Evolutionary conservation across 257 asterid species (phyloP), one percentile per base, ranked within the genome.

Genomic region (Thymus quinquecostatus): DNA sequence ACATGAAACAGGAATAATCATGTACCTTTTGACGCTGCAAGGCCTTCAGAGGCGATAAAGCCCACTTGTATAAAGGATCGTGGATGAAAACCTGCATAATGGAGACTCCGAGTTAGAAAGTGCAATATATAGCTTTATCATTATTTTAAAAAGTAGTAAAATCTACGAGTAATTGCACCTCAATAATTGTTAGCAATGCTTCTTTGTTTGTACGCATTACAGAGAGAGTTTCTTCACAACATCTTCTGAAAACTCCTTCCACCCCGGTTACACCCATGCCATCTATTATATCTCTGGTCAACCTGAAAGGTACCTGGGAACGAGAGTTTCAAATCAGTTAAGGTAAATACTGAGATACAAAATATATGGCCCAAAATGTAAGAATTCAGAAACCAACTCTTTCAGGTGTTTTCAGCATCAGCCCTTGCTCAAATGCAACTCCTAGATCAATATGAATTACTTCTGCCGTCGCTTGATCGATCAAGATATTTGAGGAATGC

Each of bases 211-310:
- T 84, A 68, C 99, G 87, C 97, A 94, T 94, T 48, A 94, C 97
- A 71, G 99, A 86, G 45, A 94, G 89, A 51, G 97, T 89, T 84
- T 91, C 99, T 82, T 94, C 97, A 72, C 99, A 89, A 70, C 97
- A 91, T 80, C 97, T 89, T 82, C 97, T 85, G 57, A 89, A 94
- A 71, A 94, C 96, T 79, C 99, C 99, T 89, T 94, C 97, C 73
- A 91, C 97, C 44, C 97, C 99, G 57, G 97, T 89, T 65, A 89
- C 86, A 59, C 99, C 99, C 99, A 94, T 94, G 68, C 99, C 99
- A 73, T 94, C 99, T 58, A 94, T 79, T 72, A 94, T 83, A 72
- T 94, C 98, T 86, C 96, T 84, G 3, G 95, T 94, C 82, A 94
- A 82, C 89, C 97, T 89, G 79, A 91, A 94, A 27, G 99, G 97